These are phyloP conservation scores for Salix purpurea DNA, from an alignment of 345 rosid genomes.

Conservation along the genomic window DNA sequence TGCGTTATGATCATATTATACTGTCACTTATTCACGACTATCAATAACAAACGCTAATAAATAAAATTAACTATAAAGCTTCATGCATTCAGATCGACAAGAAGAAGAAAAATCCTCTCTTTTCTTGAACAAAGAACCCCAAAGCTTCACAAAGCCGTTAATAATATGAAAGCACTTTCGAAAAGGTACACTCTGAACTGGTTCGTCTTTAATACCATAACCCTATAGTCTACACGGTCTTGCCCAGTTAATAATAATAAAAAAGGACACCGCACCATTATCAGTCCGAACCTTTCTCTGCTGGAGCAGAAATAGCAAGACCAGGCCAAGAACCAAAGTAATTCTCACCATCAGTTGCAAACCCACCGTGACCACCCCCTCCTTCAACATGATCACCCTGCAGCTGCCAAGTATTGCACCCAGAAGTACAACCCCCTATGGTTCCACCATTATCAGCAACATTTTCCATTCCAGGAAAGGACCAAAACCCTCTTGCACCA, in stretches of 20 bases:
- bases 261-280: background rate
- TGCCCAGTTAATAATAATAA: background rate
- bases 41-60: background rate
- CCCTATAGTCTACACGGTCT: background rate
- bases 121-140: background rate
- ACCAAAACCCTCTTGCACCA: slow-evolving; percentile 34
- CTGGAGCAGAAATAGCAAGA: slow-evolving; percentile 47
- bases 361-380: slow-evolving; percentile 12
- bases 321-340: slow-evolving; percentile 46
- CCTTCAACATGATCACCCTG: slow-evolving; percentile 19
- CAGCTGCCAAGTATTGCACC: slow-evolving; percentile 40
- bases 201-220: background rate
- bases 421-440: slow-evolving; percentile 10
- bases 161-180: slow-evolving; percentile 8
- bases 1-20: background rate
- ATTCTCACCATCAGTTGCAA: slow-evolving; percentile 32
- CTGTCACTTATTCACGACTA: background rate
- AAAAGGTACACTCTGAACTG: background rate
- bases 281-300: slow-evolving; percentile 46
- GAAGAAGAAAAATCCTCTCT: background rate
- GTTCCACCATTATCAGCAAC: slow-evolving; percentile 9
- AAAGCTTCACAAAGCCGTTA: slow-evolving; percentile 6
- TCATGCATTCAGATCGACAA: background rate
- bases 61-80: background rate
- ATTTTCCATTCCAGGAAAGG: slow-evolving; percentile 30